These are phyloP conservation scores for Cystofilobasidium bisporidii DNA, from an alignment of 768 basidiomycete species.

Conservation along the genomic window DNA sequence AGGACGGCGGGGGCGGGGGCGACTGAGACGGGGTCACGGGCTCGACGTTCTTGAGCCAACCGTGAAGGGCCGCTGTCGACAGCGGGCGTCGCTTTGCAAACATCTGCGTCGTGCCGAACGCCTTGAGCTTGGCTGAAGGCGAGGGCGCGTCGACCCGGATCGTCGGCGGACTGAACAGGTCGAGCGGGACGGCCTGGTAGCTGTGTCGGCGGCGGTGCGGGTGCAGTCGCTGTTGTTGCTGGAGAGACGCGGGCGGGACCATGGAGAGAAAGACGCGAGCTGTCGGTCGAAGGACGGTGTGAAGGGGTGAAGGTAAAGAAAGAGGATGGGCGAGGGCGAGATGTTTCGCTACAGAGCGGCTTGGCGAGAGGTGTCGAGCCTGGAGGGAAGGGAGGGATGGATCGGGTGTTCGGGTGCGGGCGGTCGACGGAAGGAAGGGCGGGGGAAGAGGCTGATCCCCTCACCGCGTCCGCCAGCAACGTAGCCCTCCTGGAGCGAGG, in stretches of 20 bases:
- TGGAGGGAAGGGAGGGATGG: no score
- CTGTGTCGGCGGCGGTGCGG: not conserved
- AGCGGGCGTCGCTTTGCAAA: not conserved
- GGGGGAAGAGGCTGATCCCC: no score
- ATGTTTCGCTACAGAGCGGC: no score
- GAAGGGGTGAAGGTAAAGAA: not conserved
- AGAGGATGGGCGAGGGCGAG: not conserved
- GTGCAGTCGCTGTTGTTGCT: not conserved
- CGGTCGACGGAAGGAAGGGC: no score
- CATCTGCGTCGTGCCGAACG: not conserved
- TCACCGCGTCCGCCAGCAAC: no score
- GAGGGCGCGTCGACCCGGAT: not conserved
- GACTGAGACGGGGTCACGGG: not conserved
- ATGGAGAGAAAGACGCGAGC: no score
- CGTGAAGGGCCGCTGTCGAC: not conserved
- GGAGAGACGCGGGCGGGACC: no score
- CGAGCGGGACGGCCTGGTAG: not conserved
- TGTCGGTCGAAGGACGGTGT: not conserved
- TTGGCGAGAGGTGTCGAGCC: no score
- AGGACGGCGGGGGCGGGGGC: not conserved
- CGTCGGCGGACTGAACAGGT: slow-evolving; percentile 2
- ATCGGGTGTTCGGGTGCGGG: no score
- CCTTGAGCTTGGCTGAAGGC: not conserved
- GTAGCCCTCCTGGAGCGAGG: no score
- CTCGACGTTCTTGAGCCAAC: slow-evolving; percentile 1